Evolutionary conservation across 768 basidiomycete genomes (phyloP), one percentile per base, ranked within the genome.

Genomic region (Boletales sp.): DNA sequence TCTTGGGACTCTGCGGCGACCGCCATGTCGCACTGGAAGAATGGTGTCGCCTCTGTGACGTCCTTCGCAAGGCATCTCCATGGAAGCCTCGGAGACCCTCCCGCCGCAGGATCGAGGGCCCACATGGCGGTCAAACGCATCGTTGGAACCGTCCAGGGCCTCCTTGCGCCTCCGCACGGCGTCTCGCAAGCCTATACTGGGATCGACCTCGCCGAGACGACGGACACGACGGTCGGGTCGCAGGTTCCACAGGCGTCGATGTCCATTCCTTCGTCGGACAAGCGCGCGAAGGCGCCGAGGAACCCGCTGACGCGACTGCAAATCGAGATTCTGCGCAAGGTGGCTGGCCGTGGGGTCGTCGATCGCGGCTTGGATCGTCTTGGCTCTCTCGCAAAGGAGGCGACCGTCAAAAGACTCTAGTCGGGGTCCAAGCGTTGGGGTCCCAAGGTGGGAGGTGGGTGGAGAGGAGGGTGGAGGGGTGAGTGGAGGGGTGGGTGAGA

Each of bases 271-370:
- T 25, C 45, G 19, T 49, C 51, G 32, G 46, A 52, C n/a, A 21
- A 50, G 31, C 32, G 19, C 2, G n/a, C 7, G 13, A 53, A 47
- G 14, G 35, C 19, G 2, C 40, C 39, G 11, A 56, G 8, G 21
- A 51, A 53, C 35, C 32, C 21, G 2, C 12, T 14, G 33, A 49
- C 47, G 8, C 56, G 44, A n/a, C 46, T 42, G 5, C 46, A 47
- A 33, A 41, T 56, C 18, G 40, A 48, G 37, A 38, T 49, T 14
- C 46, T 49, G 9, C 49, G 10, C 44, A 53, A 49, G 21, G 49
- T 51, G 21, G 48, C 35, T 1, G 36, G 33, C 12, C 18, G 30
- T 25, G 37, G 41, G 8, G 17, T 37, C 25, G 19, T 42, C 43
- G n/a, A 46, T 31, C 17, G 35, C 41, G 8, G 14, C 36, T n/a